A percentile compares a stretch with the other conserved stretches of the same genome.
phyloP scores from a whole-genome alignment of 1,139 yeast species.

The Entelexis sorbosivorans region DNA sequence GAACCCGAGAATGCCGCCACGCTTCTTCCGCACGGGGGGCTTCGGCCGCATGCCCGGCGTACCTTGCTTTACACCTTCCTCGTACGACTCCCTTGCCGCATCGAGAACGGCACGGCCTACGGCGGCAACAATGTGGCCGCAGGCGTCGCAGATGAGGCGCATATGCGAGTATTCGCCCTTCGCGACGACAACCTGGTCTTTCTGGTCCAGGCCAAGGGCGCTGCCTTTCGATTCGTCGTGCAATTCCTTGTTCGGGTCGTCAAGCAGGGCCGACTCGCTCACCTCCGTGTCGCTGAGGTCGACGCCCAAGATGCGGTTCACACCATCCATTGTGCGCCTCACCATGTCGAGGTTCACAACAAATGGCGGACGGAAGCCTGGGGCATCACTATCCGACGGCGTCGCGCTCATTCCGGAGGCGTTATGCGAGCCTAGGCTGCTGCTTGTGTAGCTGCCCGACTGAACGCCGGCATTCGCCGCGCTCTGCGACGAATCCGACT shows the following conservation, averaged over 20 bases:
- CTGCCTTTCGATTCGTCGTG: not conserved
- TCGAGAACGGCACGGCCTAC: conserved; percentile 49
- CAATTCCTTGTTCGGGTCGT: conserved; percentile 4
- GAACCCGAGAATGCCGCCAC: conserved; percentile 84
- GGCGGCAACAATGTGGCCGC: conserved; percentile 73
- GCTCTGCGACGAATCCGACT: not conserved
- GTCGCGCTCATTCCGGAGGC: not conserved
- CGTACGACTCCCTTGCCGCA: conserved; percentile 26
- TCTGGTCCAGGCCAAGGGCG: not conserved
- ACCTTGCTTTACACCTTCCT: conserved; percentile 21
- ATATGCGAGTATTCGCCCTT: conserved; percentile 43
- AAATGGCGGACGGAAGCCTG: conserved; percentile 14
- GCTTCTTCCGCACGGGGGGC: conserved; percentile 38
- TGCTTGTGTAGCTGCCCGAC: not conserved
- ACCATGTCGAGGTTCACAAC: conserved; percentile 18
- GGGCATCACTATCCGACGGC: not conserved
- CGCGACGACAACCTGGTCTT: conserved; percentile 6
- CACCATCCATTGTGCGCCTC: conserved; percentile 21
- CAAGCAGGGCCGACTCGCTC: conserved; percentile 18
- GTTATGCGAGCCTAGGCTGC: not conserved
- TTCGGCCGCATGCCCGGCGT: conserved; percentile 19
- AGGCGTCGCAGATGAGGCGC: conserved; percentile 64
- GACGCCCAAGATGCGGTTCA: conserved; percentile 19
- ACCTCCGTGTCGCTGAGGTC: conserved; percentile 21
- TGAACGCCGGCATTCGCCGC: not conserved